Percentiles rank a stretch among this genome's conserved stretches.
These are phyloP conservation scores for Leccinum truebloodii DNA, from an alignment of 768 basidiomycete genomes.

Conservation along the genomic window DNA sequence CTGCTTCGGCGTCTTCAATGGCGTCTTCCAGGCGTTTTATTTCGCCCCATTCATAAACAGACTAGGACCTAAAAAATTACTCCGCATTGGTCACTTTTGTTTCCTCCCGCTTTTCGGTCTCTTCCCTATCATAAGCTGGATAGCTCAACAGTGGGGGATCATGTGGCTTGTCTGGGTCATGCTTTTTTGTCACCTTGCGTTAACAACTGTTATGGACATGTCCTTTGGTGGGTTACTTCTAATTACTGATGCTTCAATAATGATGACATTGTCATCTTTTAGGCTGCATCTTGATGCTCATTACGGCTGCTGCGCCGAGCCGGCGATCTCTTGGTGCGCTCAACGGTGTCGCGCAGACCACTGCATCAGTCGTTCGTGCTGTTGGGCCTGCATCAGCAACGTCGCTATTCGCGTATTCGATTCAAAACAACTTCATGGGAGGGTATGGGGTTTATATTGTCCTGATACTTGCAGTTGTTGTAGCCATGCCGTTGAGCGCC, in stretches of 20 bases:
- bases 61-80: conserved; percentile 34
- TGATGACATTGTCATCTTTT: background rate
- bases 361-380: conserved; percentile 33
- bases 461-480: conserved; percentile 17
- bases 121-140: conserved; percentile 34
- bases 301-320: conserved; percentile 66
- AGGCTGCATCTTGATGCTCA: conserved; percentile 74
- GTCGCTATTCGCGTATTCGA: conserved; percentile 40
- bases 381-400: conserved; percentile 35
- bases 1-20: conserved; percentile 33
- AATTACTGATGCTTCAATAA: conserved; percentile 1
- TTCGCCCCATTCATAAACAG: conserved; percentile 34
- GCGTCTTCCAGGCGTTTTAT: conserved; percentile 32
- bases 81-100: conserved; percentile 26
- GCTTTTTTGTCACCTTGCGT: conserved; percentile 26
- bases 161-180: conserved; percentile 28
- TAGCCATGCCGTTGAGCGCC: conserved; percentile 20
- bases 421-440: conserved; percentile 36
- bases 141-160: conserved; percentile 28
- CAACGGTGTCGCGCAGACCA: conserved; percentile 49
- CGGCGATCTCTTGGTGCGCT: conserved; percentile 64
- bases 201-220: conserved; percentile 32
- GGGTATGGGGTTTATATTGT: conserved; percentile 39
- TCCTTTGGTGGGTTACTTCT: conserved; percentile 31
- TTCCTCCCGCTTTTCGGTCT: conserved; percentile 33